A percentile compares a stretch with the other conserved stretches of the same genome.
These are phyloP conservation scores for Casuarina glauca DNA, from an alignment of 306 rosid genomes.

Conservation along the genomic window DNA sequence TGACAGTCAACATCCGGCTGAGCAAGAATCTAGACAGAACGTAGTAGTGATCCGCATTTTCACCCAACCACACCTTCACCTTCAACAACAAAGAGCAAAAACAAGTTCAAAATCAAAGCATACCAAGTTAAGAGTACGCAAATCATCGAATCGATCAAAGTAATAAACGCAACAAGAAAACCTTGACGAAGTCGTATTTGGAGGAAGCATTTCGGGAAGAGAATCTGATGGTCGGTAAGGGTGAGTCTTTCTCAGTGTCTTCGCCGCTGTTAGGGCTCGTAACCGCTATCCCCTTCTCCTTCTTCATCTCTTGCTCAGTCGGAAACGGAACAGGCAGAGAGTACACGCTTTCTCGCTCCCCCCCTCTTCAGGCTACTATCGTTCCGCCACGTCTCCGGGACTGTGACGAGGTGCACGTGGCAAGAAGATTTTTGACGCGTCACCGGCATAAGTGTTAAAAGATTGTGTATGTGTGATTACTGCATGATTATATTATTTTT, in stretches of 20 bases:
- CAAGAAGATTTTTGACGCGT: too few relatives aligned
- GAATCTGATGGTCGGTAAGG: conserved; percentile 53
- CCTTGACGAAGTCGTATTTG: conserved; percentile 97
- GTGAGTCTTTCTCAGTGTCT: conserved; percentile 38
- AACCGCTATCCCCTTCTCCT: conserved; percentile 33
- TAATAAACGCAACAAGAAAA: conserved; percentile 7
- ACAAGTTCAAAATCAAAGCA: background rate
- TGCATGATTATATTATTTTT: too few relatives aligned
- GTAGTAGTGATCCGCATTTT: conserved; percentile 92
- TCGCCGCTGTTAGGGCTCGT: conserved; percentile 40
- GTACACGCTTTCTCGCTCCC: background rate
- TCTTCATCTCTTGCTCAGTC: conserved; percentile 30
- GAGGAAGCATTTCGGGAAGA: conserved; percentile 81
- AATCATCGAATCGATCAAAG: background rate
- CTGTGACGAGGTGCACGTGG: background rate
- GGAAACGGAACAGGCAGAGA: background rate
- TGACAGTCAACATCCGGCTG: conserved; percentile 87
- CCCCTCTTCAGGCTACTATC: background rate
- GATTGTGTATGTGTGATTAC: too few relatives aligned
- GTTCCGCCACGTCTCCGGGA: background rate
- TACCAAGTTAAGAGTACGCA: background rate
- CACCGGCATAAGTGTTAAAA: too few relatives aligned
- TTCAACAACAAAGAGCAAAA: conserved; percentile 19
- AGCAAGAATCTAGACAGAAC: conserved; percentile 92
- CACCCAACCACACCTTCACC: conserved; percentile 99